Percentiles rank a stretch among this genome's conserved stretches.
These are phyloP conservation scores for Glarea lozoyensis DNA, from an alignment of 495 filamentous ascomycete genomes.

Conservation along the genomic window DNA sequence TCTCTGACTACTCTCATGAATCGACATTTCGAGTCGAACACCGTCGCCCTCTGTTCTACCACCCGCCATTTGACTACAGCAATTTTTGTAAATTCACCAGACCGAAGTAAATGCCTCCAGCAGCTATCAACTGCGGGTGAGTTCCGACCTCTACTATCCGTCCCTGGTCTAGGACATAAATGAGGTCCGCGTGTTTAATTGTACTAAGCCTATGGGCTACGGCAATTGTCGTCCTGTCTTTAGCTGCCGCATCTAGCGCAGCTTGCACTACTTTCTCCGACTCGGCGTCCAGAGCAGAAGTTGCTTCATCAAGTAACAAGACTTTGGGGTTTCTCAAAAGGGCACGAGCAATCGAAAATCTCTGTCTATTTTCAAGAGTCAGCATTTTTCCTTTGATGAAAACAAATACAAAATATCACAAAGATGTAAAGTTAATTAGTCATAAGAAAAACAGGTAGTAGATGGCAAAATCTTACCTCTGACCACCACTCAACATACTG, in stretches of 20 bases:
- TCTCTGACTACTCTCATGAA: too few relatives aligned
- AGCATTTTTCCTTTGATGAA: conserved; percentile 37
- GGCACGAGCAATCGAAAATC: conserved; percentile 50
- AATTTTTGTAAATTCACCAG: too few relatives aligned
- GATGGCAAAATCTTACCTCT: too few relatives aligned
- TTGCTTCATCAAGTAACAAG: conserved; percentile 47
- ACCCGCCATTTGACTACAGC: too few relatives aligned
- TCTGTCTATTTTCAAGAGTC: conserved; percentile 50
- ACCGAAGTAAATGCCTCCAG: conserved; percentile 22
- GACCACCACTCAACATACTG: too few relatives aligned
- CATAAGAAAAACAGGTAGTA: too few relatives aligned
- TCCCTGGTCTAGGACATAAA: conserved; percentile 49
- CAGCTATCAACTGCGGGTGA: conserved; percentile 33
- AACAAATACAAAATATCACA: too few relatives aligned
- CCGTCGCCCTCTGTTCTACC: too few relatives aligned
- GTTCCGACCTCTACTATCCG: conserved; percentile 44
- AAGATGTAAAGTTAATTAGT: too few relatives aligned
- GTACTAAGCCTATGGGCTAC: conserved; percentile 50
- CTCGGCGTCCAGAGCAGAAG: conserved; percentile 30
- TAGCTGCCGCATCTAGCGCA: conserved; percentile 23
- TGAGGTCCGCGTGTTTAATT: conserved; percentile 43
- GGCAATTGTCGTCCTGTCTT: conserved; percentile 40
- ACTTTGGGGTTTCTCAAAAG: conserved; percentile 35
- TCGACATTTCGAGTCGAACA: too few relatives aligned
- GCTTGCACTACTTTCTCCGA: conserved; percentile 43